Percentiles rank a stretch among this genome's conserved stretches.
Evolutionary conservation across 1,284 basidiomycete genomes (phyloP).

Genomic region (Naganishia sp.): DNA sequence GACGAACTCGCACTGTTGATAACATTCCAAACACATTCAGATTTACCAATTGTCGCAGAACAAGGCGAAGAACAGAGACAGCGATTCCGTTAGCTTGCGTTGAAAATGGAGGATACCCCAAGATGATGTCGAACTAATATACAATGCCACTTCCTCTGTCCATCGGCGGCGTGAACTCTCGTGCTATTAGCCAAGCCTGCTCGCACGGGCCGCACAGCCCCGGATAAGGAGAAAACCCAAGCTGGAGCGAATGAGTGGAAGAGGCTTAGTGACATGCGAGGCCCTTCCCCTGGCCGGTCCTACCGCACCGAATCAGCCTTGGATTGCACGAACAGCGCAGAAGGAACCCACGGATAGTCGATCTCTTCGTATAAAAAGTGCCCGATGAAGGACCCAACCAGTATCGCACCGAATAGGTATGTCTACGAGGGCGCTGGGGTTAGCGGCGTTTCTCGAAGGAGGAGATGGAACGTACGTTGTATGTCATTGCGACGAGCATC

Average conservation of each 20-base stretch:
- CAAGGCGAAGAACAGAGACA: too few species aligned
- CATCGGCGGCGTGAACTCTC: too few species aligned
- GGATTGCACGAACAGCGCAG: background rate
- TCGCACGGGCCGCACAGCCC: too few species aligned
- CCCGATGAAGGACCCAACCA: constrained; percentile 52
- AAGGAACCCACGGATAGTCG: constrained; percentile 37
- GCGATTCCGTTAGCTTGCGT: too few species aligned
- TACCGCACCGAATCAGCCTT: constrained; percentile 24
- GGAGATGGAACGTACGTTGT: constrained; percentile 39
- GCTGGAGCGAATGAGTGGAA: background rate
- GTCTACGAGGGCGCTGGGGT: constrained; percentile 33
- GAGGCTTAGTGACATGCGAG: constrained; percentile 43
- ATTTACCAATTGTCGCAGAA: too few species aligned
- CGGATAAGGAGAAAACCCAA: background rate
- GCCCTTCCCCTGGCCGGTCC: constrained; percentile 37
- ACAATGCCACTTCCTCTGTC: too few species aligned
- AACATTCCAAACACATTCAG: too few species aligned
- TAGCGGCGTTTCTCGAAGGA: background rate
- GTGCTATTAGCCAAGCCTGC: too few species aligned
- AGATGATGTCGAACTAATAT: too few species aligned
- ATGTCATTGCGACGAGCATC: constrained; percentile 57
- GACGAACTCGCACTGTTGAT: too few species aligned
- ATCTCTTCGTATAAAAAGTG: constrained; percentile 52
- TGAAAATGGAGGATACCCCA: too few species aligned
- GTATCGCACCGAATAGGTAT: constrained; percentile 52